Evolutionary conservation across 2,329 filamentous ascomycete genomes (phyloP), one percentile per base, ranked within the genome.

Genomic region (Ampelomyces quisqualis): DNA sequence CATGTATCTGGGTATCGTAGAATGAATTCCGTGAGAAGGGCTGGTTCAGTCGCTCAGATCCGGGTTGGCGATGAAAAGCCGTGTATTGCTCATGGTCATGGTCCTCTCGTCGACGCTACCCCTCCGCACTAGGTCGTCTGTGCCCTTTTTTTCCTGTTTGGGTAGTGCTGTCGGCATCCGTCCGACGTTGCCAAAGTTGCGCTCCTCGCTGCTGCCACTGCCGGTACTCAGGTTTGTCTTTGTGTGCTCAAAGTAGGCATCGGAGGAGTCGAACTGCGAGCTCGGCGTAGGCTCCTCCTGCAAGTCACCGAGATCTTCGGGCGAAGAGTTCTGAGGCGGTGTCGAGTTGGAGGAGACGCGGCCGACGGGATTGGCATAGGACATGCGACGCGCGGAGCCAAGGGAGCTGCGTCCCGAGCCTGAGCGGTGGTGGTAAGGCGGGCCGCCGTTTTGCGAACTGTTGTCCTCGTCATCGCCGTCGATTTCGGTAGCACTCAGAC

Each of bases 401-500:
- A 80, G 63, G 30, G 78, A 90, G 66, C 84, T 89, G 50, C 86
- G 78, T 14, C 86, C 86, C 57, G 85, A 90, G 31, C 85, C 84
- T 15, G 81, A 86, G 50, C 86, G 76, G 48, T 81, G 81, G 69
- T 90, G 86, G 76, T 70, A 77, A 27, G 58, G 56, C 4, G 58
- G 62, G 35, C 44, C 53, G 24, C 47, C 53, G 31, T 53, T 42
- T 22, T 55, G 56, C 45, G 74, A 76, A 29, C 53, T 73, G 68
- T 55, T 86, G 30, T 88, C 85, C 37, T 89, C 87, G 62, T 84
- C 88, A 57, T 90, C 88, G 52, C 85, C 90, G 53, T 88, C 89
- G 58, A 97, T 88, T 68, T 98, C 93, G 35, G 88, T 94, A n/a
- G 93, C 91, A 65, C 88, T 95, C 48, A 98, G 76, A 29, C 93